Base-by-base conservation (phyloP, 345 rosid genomes). In the Mercurialis annua region DNA sequence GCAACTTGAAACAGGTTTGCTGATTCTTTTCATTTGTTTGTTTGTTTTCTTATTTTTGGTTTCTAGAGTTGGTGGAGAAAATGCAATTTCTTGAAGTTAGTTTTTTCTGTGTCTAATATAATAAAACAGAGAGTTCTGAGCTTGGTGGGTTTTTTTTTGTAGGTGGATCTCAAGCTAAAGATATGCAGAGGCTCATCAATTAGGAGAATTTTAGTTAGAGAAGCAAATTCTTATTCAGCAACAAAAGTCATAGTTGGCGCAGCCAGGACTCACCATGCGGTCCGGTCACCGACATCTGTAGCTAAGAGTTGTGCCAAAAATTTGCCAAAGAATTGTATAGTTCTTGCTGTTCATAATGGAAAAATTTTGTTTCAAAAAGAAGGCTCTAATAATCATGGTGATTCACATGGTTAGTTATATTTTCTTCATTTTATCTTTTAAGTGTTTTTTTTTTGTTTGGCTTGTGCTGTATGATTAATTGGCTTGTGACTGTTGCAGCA, bases 131-230 rank as follows among this genome's bases (percentile, higher is more conserved):
- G 23, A 36, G 14, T 27, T 27, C 5, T 27, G 10, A 29, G 29
- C 52, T 65, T 72, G 15, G 52, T 40, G 62, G 53, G 14, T 33
- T 48, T n/a, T 29, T 21, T 43, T 30, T 62, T 67, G 54, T 68
- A 75, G 78, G 78, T 75, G 67, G 71, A 70, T 75, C 78, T 75
- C 67, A 75, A 75, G 71, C 64, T 75, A 18, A 75, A 75, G 43
- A 60, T 75, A 42, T 70, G 78, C 52, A 75, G 78, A 55, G 78
- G 78, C 24, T 65, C 74, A n/a, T 70, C 78, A 2, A 38, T 66
- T 21, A 26, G 64, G 20, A 75, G 66, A 36, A 52, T 70, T 65
- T 11, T 75, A 61, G 74, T 70, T 18, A 65, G 78, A 62, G 78
- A 75, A 59, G 78, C 71, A 27, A 75, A 52, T 10, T 70, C 71